These are phyloP conservation scores for Flaveria brownii DNA, from an alignment of 129 eudicot species.

Conservation along the genomic window DNA sequence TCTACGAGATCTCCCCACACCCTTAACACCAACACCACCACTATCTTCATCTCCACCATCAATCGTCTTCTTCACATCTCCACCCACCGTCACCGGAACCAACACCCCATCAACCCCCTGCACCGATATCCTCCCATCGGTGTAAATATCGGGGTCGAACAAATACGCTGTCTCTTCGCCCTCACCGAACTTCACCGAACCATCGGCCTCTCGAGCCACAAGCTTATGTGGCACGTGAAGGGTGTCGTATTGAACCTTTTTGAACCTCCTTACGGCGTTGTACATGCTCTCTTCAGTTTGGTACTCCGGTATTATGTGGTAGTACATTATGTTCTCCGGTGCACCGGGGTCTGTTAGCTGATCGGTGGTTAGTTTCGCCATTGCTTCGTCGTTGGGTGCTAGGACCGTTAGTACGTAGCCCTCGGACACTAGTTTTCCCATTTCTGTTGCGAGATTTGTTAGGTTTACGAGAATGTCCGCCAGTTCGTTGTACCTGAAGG, in stretches of 20 bases:
- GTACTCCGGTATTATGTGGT: constrained; percentile 70
- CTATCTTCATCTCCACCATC: too few species aligned
- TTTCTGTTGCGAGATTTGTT: not conserved
- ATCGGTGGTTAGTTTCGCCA: constrained; percentile 66
- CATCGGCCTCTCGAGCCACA: constrained; percentile 69
- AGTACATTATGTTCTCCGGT: constrained; percentile 70
- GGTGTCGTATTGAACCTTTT: constrained; percentile 55
- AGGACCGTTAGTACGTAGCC: not conserved
- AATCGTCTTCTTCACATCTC: not conserved
- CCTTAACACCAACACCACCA: not conserved
- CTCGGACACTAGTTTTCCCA: constrained; percentile 3
- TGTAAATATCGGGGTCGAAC: constrained; percentile 74
- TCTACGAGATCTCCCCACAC: not conserved
- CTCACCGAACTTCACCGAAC: constrained; percentile 65
- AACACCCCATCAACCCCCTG: constrained; percentile 56
- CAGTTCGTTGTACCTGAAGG: not conserved
- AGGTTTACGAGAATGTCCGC: constrained; percentile 6
- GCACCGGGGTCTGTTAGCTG: constrained; percentile 71
- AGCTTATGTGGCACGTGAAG: constrained; percentile 52
- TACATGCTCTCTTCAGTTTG: constrained; percentile 67
- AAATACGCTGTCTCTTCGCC: constrained; percentile 59
- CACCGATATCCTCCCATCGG: constrained; percentile 43
- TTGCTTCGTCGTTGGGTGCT: constrained; percentile 4
- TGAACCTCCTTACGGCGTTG: constrained; percentile 65
- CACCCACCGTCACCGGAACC: constrained; percentile 34